Percentiles rank a stretch among this genome's conserved stretches.
These are phyloP conservation scores for Botrytis hyacinthi DNA, from an alignment of 2,329 filamentous ascomycete genomes.

Conservation along the genomic window DNA sequence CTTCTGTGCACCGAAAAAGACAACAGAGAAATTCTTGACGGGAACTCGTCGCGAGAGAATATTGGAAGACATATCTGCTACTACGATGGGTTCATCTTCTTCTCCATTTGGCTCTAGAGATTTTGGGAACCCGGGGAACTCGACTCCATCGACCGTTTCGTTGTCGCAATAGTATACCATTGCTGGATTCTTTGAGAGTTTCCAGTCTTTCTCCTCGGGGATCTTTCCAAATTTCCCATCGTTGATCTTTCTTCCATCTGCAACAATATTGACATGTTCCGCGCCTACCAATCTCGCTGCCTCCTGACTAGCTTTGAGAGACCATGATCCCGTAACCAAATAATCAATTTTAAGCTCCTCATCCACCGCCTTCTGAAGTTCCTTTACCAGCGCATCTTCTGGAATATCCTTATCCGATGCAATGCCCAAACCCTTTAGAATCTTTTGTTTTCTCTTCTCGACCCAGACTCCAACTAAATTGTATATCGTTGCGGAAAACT, in stretches of 20 bases:
- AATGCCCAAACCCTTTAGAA: conserved; percentile 54
- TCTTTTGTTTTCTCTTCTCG: conserved; percentile 59
- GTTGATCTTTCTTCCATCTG: conserved; percentile 64
- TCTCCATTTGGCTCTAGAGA: conserved; percentile 56
- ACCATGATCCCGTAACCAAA: conserved; percentile 85
- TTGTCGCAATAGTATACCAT: conserved; percentile 88
- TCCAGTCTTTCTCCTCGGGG: conserved; percentile 74
- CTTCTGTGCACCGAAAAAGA: conserved; percentile 95
- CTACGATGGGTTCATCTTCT: conserved; percentile 69
- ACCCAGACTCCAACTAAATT: conserved; percentile 86
- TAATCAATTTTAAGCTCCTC: conserved; percentile 81
- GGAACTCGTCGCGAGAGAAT: conserved; percentile 81
- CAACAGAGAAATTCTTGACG: conserved; percentile 72
- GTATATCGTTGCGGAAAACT: conserved; percentile 81
- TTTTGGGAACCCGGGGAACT: conserved; percentile 74
- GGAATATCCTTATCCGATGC: conserved; percentile 47
- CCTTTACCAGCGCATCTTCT: conserved; percentile 55
- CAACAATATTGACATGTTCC: conserved; percentile 75
- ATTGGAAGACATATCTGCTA: conserved; percentile 93
- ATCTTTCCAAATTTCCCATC: conserved; percentile 85
- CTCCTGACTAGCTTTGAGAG: conserved; percentile 83
- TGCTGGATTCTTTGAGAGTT: conserved; percentile 63
- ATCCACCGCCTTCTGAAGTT: conserved; percentile 62
- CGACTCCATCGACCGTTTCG: conserved; percentile 90
- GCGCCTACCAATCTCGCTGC: conserved; percentile 73